Percentiles rank a stretch among this genome's conserved stretches.
phyloP scores from a whole-genome alignment of 2,329 filamentous ascomycete species.

The Penicillium expansum region DNA sequence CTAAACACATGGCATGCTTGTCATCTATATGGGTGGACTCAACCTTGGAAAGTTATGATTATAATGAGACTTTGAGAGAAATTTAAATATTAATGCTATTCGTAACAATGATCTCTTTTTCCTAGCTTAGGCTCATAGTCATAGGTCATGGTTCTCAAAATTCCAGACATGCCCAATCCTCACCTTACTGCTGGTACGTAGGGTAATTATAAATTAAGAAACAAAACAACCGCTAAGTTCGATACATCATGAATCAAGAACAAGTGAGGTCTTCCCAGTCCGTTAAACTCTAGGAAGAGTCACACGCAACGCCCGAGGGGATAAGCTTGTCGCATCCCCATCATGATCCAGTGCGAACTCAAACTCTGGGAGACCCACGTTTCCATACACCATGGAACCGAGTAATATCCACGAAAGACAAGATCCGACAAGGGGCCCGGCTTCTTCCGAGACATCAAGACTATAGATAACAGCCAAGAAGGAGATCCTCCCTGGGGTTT shows the following conservation, averaged over 20 bases:
- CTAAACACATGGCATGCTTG: too few species aligned
- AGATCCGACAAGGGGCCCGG: constrained; percentile 13
- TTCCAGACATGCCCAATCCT: not conserved
- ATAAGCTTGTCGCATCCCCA: constrained; percentile 15
- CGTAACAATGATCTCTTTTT: not conserved
- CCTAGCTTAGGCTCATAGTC: not conserved
- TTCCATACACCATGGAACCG: constrained; percentile 18
- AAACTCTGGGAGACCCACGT: constrained; percentile 24
- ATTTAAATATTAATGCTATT: too few species aligned
- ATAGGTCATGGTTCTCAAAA: not conserved
- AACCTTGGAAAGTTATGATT: too few species aligned
- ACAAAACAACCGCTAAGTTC: not conserved
- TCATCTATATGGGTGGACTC: too few species aligned
- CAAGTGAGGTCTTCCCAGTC: not conserved
- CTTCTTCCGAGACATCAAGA: not conserved
- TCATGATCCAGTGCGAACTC: constrained; percentile 16
- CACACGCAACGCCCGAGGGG: constrained; percentile 14
- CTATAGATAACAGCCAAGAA: constrained; percentile 22
- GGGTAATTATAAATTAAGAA: not conserved
- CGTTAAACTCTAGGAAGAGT: not conserved
- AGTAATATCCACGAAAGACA: constrained; percentile 19
- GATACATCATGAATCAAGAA: not conserved
- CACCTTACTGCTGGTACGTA: not conserved
- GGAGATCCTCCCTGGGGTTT: constrained; percentile 9
- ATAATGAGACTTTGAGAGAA: too few species aligned